Evolutionary conservation across 768 basidiomycete species (phyloP).

Genomic region (Tylopilus balloui): DNA sequence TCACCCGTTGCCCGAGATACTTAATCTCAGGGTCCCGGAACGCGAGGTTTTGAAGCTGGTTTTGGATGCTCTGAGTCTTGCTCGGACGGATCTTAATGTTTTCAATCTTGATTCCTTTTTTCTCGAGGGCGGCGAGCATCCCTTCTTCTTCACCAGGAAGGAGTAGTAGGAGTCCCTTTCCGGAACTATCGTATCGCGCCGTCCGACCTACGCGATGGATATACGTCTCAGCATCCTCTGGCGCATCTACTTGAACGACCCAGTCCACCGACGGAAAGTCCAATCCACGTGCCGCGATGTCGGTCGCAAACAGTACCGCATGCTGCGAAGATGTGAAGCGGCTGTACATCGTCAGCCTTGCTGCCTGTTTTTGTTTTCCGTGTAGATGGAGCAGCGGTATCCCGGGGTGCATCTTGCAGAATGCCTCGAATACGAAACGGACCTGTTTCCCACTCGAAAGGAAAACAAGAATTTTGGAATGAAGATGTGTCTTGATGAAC

Average conservation of each 20-base stretch:
- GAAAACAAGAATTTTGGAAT: constrained; percentile 89
- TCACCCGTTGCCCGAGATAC: constrained; percentile 88
- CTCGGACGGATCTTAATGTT: constrained; percentile 86
- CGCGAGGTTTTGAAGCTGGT: constrained; percentile 86
- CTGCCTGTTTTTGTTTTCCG: constrained; percentile 95
- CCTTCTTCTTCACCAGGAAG: constrained; percentile 92
- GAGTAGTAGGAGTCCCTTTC: constrained; percentile 78
- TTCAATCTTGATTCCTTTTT: constrained; percentile 66
- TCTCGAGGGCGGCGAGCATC: constrained; percentile 66
- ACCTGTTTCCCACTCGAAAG: constrained; percentile 96
- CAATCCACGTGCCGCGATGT: constrained; percentile 91
- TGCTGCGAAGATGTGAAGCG: constrained; percentile 80
- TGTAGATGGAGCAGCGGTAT: constrained; percentile 90
- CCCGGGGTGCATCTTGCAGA: constrained; percentile 94
- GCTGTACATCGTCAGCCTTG: constrained; percentile 76
- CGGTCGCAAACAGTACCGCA: constrained; percentile 89
- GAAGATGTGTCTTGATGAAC: constrained; percentile 92
- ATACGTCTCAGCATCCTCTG: constrained; percentile 96
- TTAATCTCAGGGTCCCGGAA: constrained; percentile 98
- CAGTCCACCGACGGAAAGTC: constrained; percentile 97
- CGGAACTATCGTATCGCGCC: constrained; percentile 87
- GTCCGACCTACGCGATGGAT: constrained; percentile 96
- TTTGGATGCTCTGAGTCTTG: constrained; percentile 80
- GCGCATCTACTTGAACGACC: constrained; percentile 94
- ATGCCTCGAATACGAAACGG: constrained; percentile 92